Evolutionary conservation across 768 basidiomycete genomes (phyloP).

Genomic region (Rhizopogon vesiculosus): DNA sequence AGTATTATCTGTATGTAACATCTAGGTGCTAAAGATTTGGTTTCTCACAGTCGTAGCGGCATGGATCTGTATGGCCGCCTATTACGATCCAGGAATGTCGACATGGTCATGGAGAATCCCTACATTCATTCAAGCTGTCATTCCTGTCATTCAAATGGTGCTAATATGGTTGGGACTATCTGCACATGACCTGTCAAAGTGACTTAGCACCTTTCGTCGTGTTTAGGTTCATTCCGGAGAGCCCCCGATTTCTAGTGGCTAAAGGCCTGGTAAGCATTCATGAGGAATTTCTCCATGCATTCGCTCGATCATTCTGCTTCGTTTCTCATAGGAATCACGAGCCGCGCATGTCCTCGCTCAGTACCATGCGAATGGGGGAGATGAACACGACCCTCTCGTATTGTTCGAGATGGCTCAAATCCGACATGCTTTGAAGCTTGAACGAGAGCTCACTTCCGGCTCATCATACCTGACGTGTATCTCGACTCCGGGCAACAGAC

Average conservation of each 20-base stretch:
- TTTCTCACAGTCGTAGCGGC: slow-evolving; percentile 25
- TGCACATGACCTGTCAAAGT: not conserved
- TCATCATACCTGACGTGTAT: slow-evolving; percentile 52
- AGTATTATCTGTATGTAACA: slow-evolving; percentile 45
- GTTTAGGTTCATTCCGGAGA: slow-evolving; percentile 61
- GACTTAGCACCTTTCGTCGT: not conserved
- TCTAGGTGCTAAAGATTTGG: not conserved
- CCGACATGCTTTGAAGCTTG: slow-evolving; percentile 58
- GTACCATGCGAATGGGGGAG: slow-evolving; percentile 63
- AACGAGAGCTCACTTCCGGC: slow-evolving; percentile 46
- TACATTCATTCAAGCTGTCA: slow-evolving; percentile 54
- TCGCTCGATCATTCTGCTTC: not conserved
- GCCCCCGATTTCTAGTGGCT: slow-evolving; percentile 61
- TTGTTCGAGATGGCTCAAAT: slow-evolving; percentile 59
- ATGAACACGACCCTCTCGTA: slow-evolving; percentile 55
- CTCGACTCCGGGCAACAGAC: slow-evolving; percentile 60
- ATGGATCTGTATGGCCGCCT: slow-evolving; percentile 45
- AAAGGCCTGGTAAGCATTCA: slow-evolving; percentile 45
- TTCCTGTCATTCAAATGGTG: slow-evolving; percentile 50
- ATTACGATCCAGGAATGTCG: slow-evolving; percentile 29
- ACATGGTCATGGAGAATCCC: slow-evolving; percentile 66
- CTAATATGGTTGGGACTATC: slow-evolving; percentile 42
- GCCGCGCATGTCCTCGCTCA: slow-evolving; percentile 61
- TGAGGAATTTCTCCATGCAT: not conserved
- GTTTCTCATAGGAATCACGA: slow-evolving; percentile 39